Percentiles rank a stretch among this genome's conserved stretches.
phyloP scores from a whole-genome alignment of 306 rosid genomes.

The Corylus americana region DNA sequence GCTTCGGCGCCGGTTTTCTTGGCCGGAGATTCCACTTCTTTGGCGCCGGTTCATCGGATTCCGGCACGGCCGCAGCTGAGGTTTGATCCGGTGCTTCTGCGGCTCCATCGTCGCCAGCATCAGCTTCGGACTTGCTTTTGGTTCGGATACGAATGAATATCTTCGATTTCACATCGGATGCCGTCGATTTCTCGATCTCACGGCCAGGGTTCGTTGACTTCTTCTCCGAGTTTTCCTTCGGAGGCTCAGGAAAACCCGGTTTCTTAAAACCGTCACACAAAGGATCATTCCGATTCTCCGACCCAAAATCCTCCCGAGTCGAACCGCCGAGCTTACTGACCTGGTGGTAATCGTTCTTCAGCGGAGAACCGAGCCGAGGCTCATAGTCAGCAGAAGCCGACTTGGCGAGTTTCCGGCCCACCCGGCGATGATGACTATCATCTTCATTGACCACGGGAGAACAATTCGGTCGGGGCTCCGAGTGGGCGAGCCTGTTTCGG shows the following conservation, averaged over 20 bases:
- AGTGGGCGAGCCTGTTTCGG: not conserved
- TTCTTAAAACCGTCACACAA: not conserved
- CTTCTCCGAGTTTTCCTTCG: not conserved
- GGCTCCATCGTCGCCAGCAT: not conserved
- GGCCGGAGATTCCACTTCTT: slow-evolving; percentile 48
- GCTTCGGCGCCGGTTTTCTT: slow-evolving; percentile 23
- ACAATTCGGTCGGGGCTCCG: not conserved
- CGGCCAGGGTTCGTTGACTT: not conserved
- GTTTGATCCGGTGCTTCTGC: not conserved
- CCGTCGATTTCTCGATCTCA: not conserved
- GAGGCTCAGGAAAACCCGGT: not conserved
- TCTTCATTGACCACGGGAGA: not conserved
- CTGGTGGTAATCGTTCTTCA: not conserved
- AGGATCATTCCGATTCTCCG: slow-evolving; percentile 5
- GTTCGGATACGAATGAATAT: slow-evolving; percentile 1
- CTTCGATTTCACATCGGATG: slow-evolving; percentile 10
- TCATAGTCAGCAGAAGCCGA: not conserved
- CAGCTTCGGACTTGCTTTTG: slow-evolving; percentile 3
- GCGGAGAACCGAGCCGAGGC: not conserved
- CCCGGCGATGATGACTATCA: not conserved
- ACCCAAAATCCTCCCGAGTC: not conserved
- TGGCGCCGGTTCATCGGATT: not conserved
- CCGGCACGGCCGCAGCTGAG: not conserved
- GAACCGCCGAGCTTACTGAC: not conserved
- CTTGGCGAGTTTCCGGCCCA: not conserved